These are phyloP conservation scores for Blastomyces parvus DNA, from an alignment of 2,329 filamentous ascomycete genomes.

Conservation along the genomic window DNA sequence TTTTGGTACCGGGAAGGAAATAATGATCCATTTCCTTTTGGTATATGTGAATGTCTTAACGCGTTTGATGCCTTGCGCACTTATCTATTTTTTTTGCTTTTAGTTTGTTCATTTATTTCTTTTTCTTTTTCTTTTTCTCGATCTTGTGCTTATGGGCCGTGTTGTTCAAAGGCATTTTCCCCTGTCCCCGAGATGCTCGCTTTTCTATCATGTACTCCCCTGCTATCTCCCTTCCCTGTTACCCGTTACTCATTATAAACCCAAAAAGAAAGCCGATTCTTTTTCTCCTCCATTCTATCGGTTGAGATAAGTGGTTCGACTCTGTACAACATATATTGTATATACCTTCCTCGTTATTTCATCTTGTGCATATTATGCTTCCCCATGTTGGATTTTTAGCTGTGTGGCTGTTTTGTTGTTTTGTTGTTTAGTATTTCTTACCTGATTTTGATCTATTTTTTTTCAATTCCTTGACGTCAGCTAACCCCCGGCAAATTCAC, in stretches of 20 bases:
- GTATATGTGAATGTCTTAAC: background rate
- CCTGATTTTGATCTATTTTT: background rate
- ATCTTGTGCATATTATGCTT: background rate
- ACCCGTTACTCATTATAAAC: background rate
- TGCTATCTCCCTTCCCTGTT: background rate
- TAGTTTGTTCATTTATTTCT: background rate
- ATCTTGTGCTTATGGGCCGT: background rate
- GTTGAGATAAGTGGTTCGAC: background rate
- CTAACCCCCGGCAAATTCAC: background rate
- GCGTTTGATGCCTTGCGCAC: background rate
- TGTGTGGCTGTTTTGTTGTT: background rate
- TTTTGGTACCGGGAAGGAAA: slow-evolving; percentile 35
- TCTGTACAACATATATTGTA: slow-evolving; percentile 5
- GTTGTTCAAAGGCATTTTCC: background rate
- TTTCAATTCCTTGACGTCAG: background rate
- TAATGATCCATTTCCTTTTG: background rate
- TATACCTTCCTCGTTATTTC: background rate
- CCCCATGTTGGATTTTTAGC: background rate
- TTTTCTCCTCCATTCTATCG: background rate
- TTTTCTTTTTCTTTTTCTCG: background rate
- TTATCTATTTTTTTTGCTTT: background rate
- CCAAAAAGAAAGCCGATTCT: background rate
- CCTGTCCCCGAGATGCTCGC: background rate
- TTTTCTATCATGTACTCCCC: background rate
- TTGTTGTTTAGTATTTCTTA: background rate